Evolutionary conservation across 495 filamentous ascomycete species (phyloP).

Genomic region (Penicillium odoratum): DNA sequence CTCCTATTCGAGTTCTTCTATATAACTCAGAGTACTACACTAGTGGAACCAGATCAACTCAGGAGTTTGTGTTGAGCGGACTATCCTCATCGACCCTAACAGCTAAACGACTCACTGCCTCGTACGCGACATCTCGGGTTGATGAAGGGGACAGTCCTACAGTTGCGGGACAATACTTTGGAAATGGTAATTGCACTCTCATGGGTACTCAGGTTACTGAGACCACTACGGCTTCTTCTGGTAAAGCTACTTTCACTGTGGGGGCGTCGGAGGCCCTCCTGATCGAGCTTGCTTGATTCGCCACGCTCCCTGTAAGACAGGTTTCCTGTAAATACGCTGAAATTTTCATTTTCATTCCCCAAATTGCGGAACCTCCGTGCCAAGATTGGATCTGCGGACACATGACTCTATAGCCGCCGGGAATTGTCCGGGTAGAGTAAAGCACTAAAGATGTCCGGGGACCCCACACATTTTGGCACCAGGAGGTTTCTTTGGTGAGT

Average conservation of each 20-base stretch:
- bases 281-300: slow-evolving; percentile 43
- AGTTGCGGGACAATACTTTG: slow-evolving; percentile 56
- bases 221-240: slow-evolving; percentile 36
- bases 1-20: slow-evolving; percentile 45
- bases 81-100: slow-evolving; percentile 36
- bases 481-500: too few species aligned
- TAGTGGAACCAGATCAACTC: slow-evolving; percentile 43
- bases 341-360: background rate
- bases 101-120: slow-evolving; percentile 56
- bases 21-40: slow-evolving; percentile 61
- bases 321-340: background rate
- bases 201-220: slow-evolving; percentile 46
- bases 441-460: background rate
- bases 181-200: slow-evolving; percentile 51
- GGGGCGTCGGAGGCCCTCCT: slow-evolving; percentile 56
- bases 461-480: background rate
- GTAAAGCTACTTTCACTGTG: slow-evolving; percentile 47
- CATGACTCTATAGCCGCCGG: background rate
- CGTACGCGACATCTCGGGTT: slow-evolving; percentile 47
- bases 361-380: background rate
- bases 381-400: background rate
- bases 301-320: background rate
- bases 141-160: slow-evolving; percentile 48
- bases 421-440: background rate
- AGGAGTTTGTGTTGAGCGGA: slow-evolving; percentile 49